Evolutionary conservation across 2,329 filamentous ascomycete species (phyloP), one percentile per base, ranked within the genome.

Genomic region (Neocucurbitaria cava): DNA sequence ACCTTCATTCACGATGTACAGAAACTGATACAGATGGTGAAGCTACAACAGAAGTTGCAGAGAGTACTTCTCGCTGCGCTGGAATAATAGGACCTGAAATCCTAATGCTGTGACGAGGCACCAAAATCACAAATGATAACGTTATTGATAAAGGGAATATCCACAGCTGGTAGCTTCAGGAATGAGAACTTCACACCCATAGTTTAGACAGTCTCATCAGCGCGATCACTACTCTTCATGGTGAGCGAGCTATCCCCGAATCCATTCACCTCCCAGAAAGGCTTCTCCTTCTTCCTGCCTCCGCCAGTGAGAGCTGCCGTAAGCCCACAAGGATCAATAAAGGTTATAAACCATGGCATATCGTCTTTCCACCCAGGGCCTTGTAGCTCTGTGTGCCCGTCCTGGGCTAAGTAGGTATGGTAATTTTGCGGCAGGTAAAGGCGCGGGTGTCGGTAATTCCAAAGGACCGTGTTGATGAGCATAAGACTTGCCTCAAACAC

Each of bases 401-500:
- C 62, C 33, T 69, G 65, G 3, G 65, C 64, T 18, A 85, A 72
- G 56, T 82, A 85, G 15, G 82, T 70, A 52, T 81, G 81, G 56
- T 79, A 79, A n/a, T 78, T 78, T 31, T 72, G 66, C 0, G 83
- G 83, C 20, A 85, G 66, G 56, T 75, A 79, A n/a, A 62, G 71
- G 35, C 79, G 77, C 0, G 82, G 82, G 54, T 83, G 82, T 24
- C 77, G 79, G 33, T 79, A 56, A 56, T 82, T 83, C 49, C 83
- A 74, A 51, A 84, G 55, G 3, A 78, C 72, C 15, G 77, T 79
- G 58, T 82, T 83, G 44, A 75, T 58, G 31, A 81, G 78, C 77
- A 85, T 83, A 35, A 82, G 71, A 3, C 71, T 68, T 4, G 76
- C 77, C 57, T 85, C 83, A 47, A 85, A 82, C 20, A 81, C 70